Percentiles rank a stretch among this genome's conserved stretches.
These are phyloP conservation scores for Xylariaceae sp. DNA, from an alignment of 2,329 filamentous ascomycete species.

Conservation along the genomic window DNA sequence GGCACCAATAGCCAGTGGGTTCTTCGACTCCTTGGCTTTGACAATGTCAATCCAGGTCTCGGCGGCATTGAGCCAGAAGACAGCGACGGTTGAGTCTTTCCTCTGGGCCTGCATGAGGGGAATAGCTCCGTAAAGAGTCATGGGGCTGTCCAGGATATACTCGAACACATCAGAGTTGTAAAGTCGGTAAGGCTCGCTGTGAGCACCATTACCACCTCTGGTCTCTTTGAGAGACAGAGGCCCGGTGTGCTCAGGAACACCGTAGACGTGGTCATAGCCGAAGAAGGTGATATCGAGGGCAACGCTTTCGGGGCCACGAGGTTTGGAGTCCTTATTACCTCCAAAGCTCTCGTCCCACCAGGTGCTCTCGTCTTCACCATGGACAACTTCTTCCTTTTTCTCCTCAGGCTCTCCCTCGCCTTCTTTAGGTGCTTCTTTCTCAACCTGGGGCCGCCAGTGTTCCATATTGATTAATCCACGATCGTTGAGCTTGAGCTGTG, in stretches of 20 bases:
- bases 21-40: conserved; percentile 71
- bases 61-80: conserved; percentile 96
- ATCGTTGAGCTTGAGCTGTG: conserved; percentile 85
- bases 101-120: conserved; percentile 97
- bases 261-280: conserved; percentile 88
- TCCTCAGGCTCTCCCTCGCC: conserved; percentile 48
- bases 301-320: conserved; percentile 89
- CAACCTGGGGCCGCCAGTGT: conserved; percentile 89
- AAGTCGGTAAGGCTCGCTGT: conserved; percentile 85
- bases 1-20: conserved; percentile 73
- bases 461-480: conserved; percentile 90
- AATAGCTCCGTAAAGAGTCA: conserved; percentile 97
- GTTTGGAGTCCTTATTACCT: conserved; percentile 92
- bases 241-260: conserved; percentile 90
- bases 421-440: conserved; percentile 47
- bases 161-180: conserved; percentile 98
- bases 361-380: conserved; percentile 72
- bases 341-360: conserved; percentile 99
- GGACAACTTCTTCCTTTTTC: conserved; percentile 39
- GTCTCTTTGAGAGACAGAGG: conserved; percentile 87
- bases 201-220: conserved; percentile 80
- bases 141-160: conserved; percentile 93
- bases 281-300: conserved; percentile 89
- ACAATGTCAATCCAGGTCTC: conserved; percentile 97
- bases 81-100: conserved; percentile 87